Evolutionary conservation across 2,329 filamentous ascomycete species (phyloP).

Genomic region (Aspergillus ochraceus): DNA sequence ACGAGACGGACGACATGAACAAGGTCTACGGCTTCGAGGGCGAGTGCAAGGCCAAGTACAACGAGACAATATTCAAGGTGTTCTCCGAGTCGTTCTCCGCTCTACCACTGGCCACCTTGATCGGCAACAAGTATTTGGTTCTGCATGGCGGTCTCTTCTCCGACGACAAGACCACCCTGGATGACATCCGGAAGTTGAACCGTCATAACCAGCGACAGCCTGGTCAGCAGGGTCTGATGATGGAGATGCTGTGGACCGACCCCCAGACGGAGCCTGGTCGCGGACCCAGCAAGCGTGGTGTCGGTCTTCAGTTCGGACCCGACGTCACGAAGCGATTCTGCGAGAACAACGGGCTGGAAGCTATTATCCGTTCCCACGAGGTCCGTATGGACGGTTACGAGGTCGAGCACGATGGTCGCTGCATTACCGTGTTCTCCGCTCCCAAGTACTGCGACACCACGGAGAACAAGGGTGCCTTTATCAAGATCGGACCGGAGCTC

Average conservation of each 20-base stretch:
- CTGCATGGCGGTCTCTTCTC: slow-evolving; percentile 96
- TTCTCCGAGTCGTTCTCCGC: slow-evolving; percentile 99
- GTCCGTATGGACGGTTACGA: slow-evolving; percentile 99
- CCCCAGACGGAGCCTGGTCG: slow-evolving; percentile 83
- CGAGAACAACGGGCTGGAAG: slow-evolving; percentile 90
- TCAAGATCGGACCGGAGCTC: slow-evolving; percentile 90
- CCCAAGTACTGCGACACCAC: slow-evolving; percentile 97
- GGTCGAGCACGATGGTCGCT: slow-evolving; percentile 91
- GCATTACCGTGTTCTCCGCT: slow-evolving; percentile 97
- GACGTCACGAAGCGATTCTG: slow-evolving; percentile 97
- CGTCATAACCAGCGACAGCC: slow-evolving; percentile 89
- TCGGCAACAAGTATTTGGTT: slow-evolving; percentile 87
- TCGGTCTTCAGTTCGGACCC: slow-evolving; percentile 94
- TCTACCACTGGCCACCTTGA: slow-evolving; percentile 84
- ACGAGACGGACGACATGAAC: slow-evolving; percentile 99
- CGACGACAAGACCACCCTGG: slow-evolving; percentile 82
- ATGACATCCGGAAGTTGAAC: slow-evolving; percentile 92
- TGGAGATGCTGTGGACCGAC: slow-evolving; percentile 99
- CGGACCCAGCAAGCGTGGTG: slow-evolving; percentile 92
- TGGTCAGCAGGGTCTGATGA: slow-evolving; percentile 93
- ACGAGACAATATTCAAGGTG: slow-evolving; percentile 90
- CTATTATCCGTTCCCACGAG: slow-evolving; percentile 95
- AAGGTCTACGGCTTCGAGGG: slow-evolving; percentile 97
- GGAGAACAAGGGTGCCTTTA: slow-evolving; percentile 97
- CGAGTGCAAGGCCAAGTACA: slow-evolving; percentile 98